A percentile compares a stretch with the other conserved stretches of the same genome.
Evolutionary conservation across 2,329 filamentous ascomycete species (phyloP).

Genomic region (Aquanectria penicillioides): DNA sequence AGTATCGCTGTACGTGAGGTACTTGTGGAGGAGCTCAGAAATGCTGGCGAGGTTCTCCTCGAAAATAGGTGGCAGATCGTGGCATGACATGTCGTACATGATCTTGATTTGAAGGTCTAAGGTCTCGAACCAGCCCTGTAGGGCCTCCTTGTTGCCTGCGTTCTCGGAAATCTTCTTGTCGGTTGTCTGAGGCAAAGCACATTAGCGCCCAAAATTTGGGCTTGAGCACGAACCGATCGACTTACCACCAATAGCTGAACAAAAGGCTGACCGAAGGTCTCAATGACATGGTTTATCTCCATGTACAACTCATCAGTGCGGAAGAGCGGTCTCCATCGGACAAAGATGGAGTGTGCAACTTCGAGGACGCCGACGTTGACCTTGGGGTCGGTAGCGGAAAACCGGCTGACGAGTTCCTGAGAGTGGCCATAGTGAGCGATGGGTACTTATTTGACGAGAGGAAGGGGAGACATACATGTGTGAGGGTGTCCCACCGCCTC

Average conservation of each 20-base stretch:
- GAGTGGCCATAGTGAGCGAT: conserved; percentile 19
- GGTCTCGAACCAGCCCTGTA: conserved; percentile 84
- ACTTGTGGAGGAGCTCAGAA: conserved; percentile 86
- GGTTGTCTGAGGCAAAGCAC: conserved; percentile 68
- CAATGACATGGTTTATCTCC: conserved; percentile 95
- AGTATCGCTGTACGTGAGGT: conserved; percentile 89
- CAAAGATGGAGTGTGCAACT: conserved; percentile 98
- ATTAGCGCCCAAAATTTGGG: conserved; percentile 27
- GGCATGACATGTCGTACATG: conserved; percentile 95
- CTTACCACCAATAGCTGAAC: conserved; percentile 79
- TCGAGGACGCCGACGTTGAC: conserved; percentile 95
- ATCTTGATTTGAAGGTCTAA: conserved; percentile 91
- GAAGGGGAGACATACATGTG: conserved; percentile 67
- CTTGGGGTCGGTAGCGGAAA: conserved; percentile 82
- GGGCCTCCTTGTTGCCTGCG: conserved; percentile 75
- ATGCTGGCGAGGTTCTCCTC: conserved; percentile 87
- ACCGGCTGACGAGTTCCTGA: conserved; percentile 85
- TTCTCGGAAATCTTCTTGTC: conserved; percentile 79
- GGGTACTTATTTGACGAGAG: too few relatives aligned
- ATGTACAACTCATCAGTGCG: conserved; percentile 91
- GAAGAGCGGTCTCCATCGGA: conserved; percentile 93
- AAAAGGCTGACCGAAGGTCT: conserved; percentile 85
- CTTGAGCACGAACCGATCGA: not conserved
- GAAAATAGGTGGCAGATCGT: conserved; percentile 94
- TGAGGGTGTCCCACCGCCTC: conserved; percentile 94